Evolutionary conservation across 768 basidiomycete genomes (phyloP), one percentile per base, ranked within the genome.

Genomic region (Podaxis mareebaensis): DNA sequence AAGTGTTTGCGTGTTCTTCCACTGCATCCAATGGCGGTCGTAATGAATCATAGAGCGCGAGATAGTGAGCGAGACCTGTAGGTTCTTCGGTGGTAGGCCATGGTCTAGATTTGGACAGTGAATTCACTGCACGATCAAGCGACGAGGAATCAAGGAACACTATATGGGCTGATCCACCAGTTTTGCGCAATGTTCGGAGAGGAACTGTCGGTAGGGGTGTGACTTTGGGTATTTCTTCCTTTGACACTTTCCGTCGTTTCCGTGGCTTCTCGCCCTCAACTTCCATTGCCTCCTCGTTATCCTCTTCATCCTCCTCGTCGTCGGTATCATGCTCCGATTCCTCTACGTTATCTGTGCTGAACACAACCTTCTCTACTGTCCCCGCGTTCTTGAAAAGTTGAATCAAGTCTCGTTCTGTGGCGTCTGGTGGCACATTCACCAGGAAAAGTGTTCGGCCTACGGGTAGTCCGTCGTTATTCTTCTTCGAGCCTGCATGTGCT

Each of bases 361-460:
- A 91, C 1, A 86, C 67, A 10, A 95, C 86, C 54, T 79, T 80
- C 73, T 96, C 95, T 17, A 96, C 81, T 0, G 87, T 88, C 24
- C 95, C 95, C 60, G 83, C 86, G 24, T 80, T 69, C 70, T 88
- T 88, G 79, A 96, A 96, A n/a, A 97, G 78, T 11, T 84, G 75
- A 2, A 86, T 78, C 0, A 97, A 75, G 69, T 95, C 93, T 40
- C 91, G 81, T 67, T 92, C 91, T 1, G 92, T 92, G 3, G 92
- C 85, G 72, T 96, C 94, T 60, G 93, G 89, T 1, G 96, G 95
- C 4, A 96, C 77, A 69, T 98, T 97, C 60, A 91, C 92, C 2
- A 96, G 77, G 70, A 98, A 98, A 10, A 96, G 79, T 0, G 94
- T 96, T 49, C 94, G 83, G 15, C 83, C 86, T 36, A 85, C 70